phyloP scores from a whole-genome alignment of 257 asterid species.

The Rehmannia glutinosa region DNA sequence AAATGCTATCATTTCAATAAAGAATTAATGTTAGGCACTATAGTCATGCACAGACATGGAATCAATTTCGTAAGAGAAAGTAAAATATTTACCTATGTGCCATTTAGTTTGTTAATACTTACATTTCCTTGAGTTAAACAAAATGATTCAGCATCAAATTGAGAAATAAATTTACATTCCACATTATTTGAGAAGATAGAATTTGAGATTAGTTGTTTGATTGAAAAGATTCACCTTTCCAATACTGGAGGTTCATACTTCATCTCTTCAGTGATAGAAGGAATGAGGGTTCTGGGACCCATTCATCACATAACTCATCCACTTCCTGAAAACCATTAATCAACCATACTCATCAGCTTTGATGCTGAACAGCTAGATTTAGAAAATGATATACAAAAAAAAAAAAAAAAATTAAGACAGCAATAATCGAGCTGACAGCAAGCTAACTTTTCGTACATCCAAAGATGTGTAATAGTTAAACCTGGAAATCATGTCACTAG shows the following conservation, averaged over 20 bases:
- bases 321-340: slow-evolving; percentile 61
- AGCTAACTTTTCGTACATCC: background rate
- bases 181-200: background rate
- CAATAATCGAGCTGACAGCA: background rate
- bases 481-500: no score
- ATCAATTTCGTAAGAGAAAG: no score
- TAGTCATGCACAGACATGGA: background rate
- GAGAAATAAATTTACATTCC: background rate
- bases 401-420: background rate
- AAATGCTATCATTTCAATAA: background rate
- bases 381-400: background rate
- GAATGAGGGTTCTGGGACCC: no score
- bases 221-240: slow-evolving; percentile 56
- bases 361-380: background rate
- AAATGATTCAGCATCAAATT: background rate
- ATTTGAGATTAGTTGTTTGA: background rate
- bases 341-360: no score
- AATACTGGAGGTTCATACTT: slow-evolving; percentile 71
- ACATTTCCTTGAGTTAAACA: background rate
- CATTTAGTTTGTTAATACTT: background rate
- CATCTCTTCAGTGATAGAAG: no score
- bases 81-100: background rate
- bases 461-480: background rate
- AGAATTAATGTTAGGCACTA: background rate
- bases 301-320: no score